Percentiles rank a stretch among this genome's conserved stretches.
Conservation (phyloP, 495 filamentous ascomycete species). For the Hapsidospora chrysogenum region DNA sequence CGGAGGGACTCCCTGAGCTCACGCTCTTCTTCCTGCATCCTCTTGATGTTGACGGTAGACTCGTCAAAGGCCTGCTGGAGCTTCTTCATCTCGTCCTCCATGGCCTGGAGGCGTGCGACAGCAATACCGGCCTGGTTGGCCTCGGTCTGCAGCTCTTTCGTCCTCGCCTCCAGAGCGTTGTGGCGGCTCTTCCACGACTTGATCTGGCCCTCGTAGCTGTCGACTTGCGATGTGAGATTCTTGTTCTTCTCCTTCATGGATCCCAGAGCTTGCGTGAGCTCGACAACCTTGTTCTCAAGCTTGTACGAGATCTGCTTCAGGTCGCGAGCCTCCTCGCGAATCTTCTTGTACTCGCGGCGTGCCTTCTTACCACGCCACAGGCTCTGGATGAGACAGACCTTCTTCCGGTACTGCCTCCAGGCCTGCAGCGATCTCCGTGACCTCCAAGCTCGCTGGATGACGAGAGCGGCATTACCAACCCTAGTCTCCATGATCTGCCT, state of each 20-base stretch:
- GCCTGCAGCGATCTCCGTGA: constrained; percentile 57
- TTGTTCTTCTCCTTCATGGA: constrained; percentile 89
- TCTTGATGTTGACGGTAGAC: constrained; percentile 69
- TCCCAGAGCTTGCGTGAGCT: constrained; percentile 86
- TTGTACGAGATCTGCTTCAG: constrained; percentile 98
- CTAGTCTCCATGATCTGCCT: constrained; percentile 84
- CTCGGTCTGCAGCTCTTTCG: constrained; percentile 87
- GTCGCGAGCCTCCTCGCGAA: constrained; percentile 91
- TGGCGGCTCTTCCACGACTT: constrained; percentile 87
- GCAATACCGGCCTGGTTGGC: constrained; percentile 96
- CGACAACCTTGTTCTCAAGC: constrained; percentile 97
- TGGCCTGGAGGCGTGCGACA: constrained; percentile 66
- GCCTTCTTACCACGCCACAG: constrained; percentile 81
- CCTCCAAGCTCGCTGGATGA: constrained; percentile 84
- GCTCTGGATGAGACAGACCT: constrained; percentile 82
- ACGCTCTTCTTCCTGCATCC: constrained; percentile 84
- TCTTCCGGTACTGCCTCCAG: constrained; percentile 78
- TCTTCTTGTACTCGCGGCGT: constrained; percentile 65
- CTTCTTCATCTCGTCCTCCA: constrained; percentile 89
- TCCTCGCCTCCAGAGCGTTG: constrained; percentile 74
- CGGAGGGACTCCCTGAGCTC: constrained; percentile 63
- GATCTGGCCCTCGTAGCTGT: constrained; percentile 91
- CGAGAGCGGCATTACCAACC: constrained; percentile 77
- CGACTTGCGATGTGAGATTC: constrained; percentile 67
- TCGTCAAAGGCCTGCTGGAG: constrained; percentile 80